A percentile compares a stretch with the other conserved stretches of the same genome.
phyloP scores from a whole-genome alignment of 768 basidiomycete species.

The Tulasnella sp. region DNA sequence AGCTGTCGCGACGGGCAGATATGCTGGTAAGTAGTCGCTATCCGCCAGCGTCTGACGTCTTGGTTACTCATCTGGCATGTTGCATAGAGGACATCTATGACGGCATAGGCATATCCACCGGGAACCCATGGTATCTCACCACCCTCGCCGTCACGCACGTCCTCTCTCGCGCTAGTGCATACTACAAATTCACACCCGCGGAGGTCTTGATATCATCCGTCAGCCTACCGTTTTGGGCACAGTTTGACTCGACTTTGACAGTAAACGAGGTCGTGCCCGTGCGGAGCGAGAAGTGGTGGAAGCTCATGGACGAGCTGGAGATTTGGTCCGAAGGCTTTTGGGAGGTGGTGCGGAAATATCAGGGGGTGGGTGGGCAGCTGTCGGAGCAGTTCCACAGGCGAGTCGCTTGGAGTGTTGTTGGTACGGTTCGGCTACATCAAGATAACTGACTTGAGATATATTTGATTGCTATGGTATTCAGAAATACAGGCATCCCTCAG shows the following conservation, averaged over 20 bases:
- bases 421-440: no score
- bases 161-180: constrained; percentile 4
- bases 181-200: not conserved
- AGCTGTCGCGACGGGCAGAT: constrained; percentile 24
- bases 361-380: constrained; percentile 4
- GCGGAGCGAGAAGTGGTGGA: not conserved
- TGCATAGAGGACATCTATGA: constrained; percentile 27
- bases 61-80: not conserved
- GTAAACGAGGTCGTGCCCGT: not conserved
- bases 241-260: constrained; percentile 2
- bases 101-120: constrained; percentile 24
- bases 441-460: not conserved
- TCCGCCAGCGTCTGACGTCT: not conserved
- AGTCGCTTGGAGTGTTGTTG: not conserved
- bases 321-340: constrained; percentile 10
- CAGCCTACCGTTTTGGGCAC: constrained; percentile 7
- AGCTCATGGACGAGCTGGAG: not conserved
- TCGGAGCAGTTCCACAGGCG: constrained; percentile 6
- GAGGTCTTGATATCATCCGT: not conserved
- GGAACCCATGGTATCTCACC: constrained; percentile 27
- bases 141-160: constrained; percentile 14
- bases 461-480: not conserved
- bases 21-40: constrained; percentile 20
- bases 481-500: constrained; percentile 9
- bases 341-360: not conserved